Percentiles rank a stretch among this genome's conserved stretches.
Evolutionary conservation across 495 filamentous ascomycete species (phyloP).

Genomic region (Penicillium daleae): DNA sequence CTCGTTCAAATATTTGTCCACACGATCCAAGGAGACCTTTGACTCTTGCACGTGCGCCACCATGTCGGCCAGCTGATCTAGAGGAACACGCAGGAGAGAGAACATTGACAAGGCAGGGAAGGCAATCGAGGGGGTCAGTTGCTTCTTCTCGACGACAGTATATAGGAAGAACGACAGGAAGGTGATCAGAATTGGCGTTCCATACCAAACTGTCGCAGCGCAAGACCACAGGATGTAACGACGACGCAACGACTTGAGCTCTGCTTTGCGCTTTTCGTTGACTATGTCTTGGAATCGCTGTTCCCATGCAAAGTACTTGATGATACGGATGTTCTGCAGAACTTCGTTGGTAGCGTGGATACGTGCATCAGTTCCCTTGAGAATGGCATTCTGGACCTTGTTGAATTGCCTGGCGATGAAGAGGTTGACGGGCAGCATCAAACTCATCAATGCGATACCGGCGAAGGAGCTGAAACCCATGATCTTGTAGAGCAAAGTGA

Average conservation of each 20-base stretch:
- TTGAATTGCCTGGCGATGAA: constrained; percentile 82
- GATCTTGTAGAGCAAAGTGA: constrained; percentile 80
- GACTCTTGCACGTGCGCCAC: constrained; percentile 97
- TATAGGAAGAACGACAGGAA: constrained; percentile 95
- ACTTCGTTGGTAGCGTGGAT: constrained; percentile 98
- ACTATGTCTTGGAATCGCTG: constrained; percentile 85
- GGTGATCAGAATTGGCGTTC: constrained; percentile 92
- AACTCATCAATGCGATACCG: constrained; percentile 87
- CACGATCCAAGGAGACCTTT: constrained; percentile 94
- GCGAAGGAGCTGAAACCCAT: constrained; percentile 93
- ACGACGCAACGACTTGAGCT: constrained; percentile 75
- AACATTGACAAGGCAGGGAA: constrained; percentile 98
- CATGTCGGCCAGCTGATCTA: constrained; percentile 99
- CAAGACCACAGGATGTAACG: constrained; percentile 90
- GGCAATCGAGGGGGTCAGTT: constrained; percentile 87
- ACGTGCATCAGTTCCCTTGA: constrained; percentile 92
- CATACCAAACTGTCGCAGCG: constrained; percentile 94
- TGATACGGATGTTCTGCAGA: constrained; percentile 95
- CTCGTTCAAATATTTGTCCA: constrained; percentile 92
- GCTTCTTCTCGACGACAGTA: constrained; percentile 87
- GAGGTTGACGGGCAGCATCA: constrained; percentile 88
- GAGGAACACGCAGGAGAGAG: constrained; percentile 87
- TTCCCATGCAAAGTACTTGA: constrained; percentile 99
- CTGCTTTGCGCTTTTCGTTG: constrained; percentile 79
- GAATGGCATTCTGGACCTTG: constrained; percentile 82